Evolutionary conservation across 129 eudicot species (phyloP), one percentile per base, ranked within the genome.

Genomic region (Lonicera japonica): DNA sequence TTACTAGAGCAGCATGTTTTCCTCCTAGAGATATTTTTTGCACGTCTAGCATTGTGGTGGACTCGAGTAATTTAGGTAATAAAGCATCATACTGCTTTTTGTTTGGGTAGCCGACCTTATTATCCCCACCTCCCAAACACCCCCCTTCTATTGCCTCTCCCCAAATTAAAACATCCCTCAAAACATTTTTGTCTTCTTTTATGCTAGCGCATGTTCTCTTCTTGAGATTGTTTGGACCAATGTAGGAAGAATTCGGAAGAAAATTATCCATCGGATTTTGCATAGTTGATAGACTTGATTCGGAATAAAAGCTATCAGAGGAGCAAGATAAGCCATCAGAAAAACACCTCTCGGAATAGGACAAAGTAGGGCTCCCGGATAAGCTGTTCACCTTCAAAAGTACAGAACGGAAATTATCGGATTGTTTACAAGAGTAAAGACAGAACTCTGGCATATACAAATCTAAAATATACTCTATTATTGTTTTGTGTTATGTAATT

Each of bases 161-260:
- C 90, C 90, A 84, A 9, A 84, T 77, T 41, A 70, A 77, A 65
- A 80, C 78, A 51, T 84, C 90, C 21, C 70, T 73, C 56, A 80
- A 17, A 21, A 67, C 66, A 36, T 74, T 29, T 39, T 50, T 61
- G 12, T 48, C 24, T n/a, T n/a, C 0, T 22, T 8, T 57, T 64
- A 48, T 0, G 58, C 53, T 3, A 68, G 29, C 45, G 63, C 74
- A 16, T 73, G 23, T 66, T 54, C 68, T 67, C 63, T 65, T 58
- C 50, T 56, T 70, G 5, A 5, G 64, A 69, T 77, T 79, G 56
- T 77, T 68, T 16, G 56, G 69, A 56, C 50, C 79, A 18, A 61
- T 22, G 24, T 43, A 59, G 14, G 86, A 78, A 48, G 86, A 76
- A 70, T 56, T 63, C 0, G 83, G 73, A 10, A 52, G 21, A 20